These are phyloP conservation scores for Elsinoe batatas DNA, from an alignment of 2,329 filamentous ascomycete species.

Conservation along the genomic window DNA sequence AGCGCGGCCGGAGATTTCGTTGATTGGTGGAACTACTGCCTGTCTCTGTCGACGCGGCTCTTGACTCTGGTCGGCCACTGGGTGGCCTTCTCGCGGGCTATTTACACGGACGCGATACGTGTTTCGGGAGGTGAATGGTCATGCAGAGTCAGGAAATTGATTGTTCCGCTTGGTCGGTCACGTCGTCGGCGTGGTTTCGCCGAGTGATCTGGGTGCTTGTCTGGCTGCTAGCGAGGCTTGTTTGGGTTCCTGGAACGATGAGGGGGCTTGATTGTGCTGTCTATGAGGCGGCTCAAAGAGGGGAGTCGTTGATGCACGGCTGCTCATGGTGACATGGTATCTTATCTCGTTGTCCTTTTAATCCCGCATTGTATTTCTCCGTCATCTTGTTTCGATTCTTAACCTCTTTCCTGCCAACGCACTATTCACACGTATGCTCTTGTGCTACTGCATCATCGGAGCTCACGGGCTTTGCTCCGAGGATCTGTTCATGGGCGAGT, in stretches of 20 bases:
- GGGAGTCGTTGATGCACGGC: too few relatives aligned
- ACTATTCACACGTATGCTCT: too few relatives aligned
- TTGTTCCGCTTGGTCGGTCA: not conserved
- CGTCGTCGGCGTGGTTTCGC: not conserved
- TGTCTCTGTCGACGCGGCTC: not conserved
- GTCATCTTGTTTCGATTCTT: too few relatives aligned
- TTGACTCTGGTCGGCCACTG: not conserved
- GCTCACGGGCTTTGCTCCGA: too few relatives aligned
- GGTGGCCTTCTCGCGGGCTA: not conserved
- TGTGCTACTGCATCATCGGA: too few relatives aligned
- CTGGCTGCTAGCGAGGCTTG: slow-evolving; percentile 1
- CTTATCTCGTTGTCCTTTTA: too few relatives aligned
- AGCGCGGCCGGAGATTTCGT: not conserved
- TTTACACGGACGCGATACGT: too few relatives aligned
- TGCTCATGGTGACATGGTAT: not conserved
- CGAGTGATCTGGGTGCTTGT: not conserved
- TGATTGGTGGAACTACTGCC: slow-evolving; percentile 5
- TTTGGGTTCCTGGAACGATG: not conserved
- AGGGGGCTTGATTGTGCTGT: not conserved
- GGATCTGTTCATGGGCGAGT: too few relatives aligned
- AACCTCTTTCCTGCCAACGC: too few relatives aligned
- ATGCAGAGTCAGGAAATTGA: slow-evolving; percentile 9
- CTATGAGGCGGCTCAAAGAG: too few relatives aligned
- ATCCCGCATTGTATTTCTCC: too few relatives aligned
- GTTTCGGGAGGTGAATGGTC: too few relatives aligned